phyloP scores from a whole-genome alignment of 495 filamentous ascomycete species.

The Cryomyces minteri region DNA sequence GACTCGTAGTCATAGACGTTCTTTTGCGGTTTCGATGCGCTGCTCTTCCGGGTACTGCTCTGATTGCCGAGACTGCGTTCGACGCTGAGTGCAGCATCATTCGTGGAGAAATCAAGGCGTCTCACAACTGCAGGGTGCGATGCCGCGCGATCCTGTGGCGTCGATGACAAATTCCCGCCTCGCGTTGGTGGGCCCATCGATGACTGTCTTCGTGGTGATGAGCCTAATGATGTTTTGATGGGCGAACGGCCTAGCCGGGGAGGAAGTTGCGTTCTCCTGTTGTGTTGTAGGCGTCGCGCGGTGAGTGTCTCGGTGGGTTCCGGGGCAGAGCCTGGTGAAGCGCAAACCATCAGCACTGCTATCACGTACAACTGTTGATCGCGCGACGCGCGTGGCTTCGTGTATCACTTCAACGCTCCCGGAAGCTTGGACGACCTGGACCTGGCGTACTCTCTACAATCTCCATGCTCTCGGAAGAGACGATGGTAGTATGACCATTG shows the following conservation, averaged over 20 bases:
- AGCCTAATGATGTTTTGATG: constrained; percentile 34
- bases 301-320: constrained; percentile 22
- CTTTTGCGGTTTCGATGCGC: neutral
- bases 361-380: no score
- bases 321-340: constrained; percentile 24
- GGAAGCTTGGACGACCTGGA: no score
- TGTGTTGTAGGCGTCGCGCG: constrained; percentile 10
- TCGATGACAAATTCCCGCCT: neutral
- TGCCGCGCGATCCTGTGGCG: constrained; percentile 5
- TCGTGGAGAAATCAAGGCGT: constrained; percentile 24
- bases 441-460: constrained; percentile 22
- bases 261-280: constrained; percentile 20
- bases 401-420: no score
- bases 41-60: constrained; percentile 1
- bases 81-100: constrained; percentile 6
- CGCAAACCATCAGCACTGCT: no score
- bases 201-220: constrained; percentile 31
- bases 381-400: no score
- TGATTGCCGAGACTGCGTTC: constrained; percentile 5
- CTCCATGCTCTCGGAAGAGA: constrained; percentile 25
- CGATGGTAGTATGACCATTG: constrained; percentile 16
- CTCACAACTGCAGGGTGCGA: constrained; percentile 19
- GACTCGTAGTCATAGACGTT: neutral
- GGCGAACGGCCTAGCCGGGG: constrained; percentile 32
- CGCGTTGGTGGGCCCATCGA: constrained; percentile 20